phyloP scores from a whole-genome alignment of 2,329 filamentous ascomycete species.

The Aspergillus alliaceus region DNA sequence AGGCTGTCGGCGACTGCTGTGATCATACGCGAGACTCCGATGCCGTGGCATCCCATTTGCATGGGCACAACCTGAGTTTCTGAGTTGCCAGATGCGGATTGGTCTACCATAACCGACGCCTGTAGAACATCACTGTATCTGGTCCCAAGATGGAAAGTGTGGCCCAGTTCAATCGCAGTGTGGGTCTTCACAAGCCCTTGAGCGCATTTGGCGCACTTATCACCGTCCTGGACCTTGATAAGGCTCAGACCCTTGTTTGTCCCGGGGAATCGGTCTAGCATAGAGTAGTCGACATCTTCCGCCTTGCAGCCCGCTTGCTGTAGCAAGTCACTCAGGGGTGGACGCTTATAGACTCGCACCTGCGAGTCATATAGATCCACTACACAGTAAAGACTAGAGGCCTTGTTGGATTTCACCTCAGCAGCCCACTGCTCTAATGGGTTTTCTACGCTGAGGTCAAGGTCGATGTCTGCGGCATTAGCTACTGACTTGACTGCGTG shows the following conservation, averaged over 20 bases:
- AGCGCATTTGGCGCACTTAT: slow-evolving; percentile 70
- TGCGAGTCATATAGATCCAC: slow-evolving; percentile 44
- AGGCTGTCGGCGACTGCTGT: slow-evolving; percentile 79
- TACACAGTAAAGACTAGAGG: slow-evolving; percentile 29
- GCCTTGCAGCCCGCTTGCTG: slow-evolving; percentile 25
- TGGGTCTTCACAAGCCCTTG: slow-evolving; percentile 63
- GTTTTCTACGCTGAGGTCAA: slow-evolving; percentile 71
- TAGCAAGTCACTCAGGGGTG: slow-evolving; percentile 39
- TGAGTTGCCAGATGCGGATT: slow-evolving; percentile 19
- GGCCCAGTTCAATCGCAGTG: slow-evolving; percentile 83
- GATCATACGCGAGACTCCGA: slow-evolving; percentile 88
- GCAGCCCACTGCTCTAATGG: slow-evolving; percentile 55
- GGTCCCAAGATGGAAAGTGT: slow-evolving; percentile 91
- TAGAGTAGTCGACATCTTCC: slow-evolving; percentile 35
- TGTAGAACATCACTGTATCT: slow-evolving; percentile 77
- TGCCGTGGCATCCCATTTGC: slow-evolving; percentile 96
- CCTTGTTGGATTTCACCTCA: slow-evolving; percentile 29
- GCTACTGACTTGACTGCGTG: slow-evolving; percentile 63
- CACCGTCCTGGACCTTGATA: slow-evolving; percentile 64
- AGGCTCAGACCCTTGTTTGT: slow-evolving; percentile 58
- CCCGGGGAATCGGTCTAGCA: slow-evolving; percentile 38
- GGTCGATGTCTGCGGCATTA: slow-evolving; percentile 56
- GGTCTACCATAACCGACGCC: slow-evolving; percentile 58
- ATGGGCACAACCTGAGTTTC: slow-evolving; percentile 54
- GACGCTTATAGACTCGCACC: slow-evolving; percentile 40